Percentiles rank a stretch among this genome's conserved stretches.
Conservation (phyloP, 2,329 filamentous ascomycete species). For the Ophiostoma piceae region DNA sequence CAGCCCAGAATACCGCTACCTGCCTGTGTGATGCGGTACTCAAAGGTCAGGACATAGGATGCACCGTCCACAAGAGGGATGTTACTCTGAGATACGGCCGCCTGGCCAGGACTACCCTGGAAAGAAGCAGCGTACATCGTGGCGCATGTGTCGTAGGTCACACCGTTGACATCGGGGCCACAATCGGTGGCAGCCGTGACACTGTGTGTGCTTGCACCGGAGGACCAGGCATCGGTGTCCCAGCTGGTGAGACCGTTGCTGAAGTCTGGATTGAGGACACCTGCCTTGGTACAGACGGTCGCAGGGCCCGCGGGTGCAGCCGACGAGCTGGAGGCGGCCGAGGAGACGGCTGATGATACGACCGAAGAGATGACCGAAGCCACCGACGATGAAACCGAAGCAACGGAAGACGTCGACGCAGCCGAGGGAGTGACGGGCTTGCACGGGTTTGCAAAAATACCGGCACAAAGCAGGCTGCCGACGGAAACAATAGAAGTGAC, state of each 20-base stretch:
- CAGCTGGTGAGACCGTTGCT: background rate
- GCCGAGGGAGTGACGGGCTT: background rate
- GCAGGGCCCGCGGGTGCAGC: background rate
- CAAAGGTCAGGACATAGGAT: background rate
- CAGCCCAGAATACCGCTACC: slow-evolving; percentile 2
- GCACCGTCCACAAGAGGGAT: background rate
- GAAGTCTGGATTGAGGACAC: background rate
- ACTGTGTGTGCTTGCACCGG: background rate
- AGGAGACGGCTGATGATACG: background rate
- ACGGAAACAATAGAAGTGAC: background rate
- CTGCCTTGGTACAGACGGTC: background rate
- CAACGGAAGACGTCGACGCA: background rate
- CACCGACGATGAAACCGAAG: background rate
- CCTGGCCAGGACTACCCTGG: background rate
- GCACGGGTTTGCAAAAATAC: background rate
- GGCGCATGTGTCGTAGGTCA: slow-evolving; percentile 2
- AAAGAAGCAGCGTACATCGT: background rate
- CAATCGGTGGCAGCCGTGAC: background rate
- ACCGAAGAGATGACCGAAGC: too few species aligned
- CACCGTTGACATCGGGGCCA: background rate
- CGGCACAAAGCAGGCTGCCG: background rate
- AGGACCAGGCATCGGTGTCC: background rate
- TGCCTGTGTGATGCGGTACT: slow-evolving; percentile 12
- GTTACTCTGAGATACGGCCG: background rate
- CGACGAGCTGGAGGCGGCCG: background rate